These are phyloP conservation scores for Ophiostoma sp. DNA, from an alignment of 2,329 filamentous ascomycete genomes.

Conservation along the genomic window DNA sequence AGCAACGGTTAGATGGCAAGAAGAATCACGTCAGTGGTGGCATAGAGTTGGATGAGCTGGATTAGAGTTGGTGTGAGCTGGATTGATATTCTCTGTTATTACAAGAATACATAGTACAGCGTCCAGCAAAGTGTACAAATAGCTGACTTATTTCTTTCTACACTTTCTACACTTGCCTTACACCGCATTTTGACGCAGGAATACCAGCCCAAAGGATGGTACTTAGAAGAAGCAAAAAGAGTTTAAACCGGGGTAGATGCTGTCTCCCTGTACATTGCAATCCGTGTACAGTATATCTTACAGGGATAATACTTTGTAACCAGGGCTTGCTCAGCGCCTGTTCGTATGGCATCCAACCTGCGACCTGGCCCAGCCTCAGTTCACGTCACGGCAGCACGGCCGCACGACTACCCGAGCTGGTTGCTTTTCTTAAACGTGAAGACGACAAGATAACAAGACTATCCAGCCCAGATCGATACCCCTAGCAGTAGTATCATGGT, in stretches of 20 bases:
- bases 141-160: not conserved
- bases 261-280: too few species aligned
- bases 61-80: not conserved
- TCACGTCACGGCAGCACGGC: not conserved
- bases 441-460: not conserved
- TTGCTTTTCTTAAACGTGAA: not conserved
- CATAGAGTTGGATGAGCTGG: not conserved
- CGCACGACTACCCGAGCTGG: not conserved
- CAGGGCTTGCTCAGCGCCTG: not conserved
- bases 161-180: slow-evolving; percentile 1
- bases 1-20: not conserved
- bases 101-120: not conserved
- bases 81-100: slow-evolving; percentile 2
- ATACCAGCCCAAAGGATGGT: slow-evolving; percentile 1
- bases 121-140: too few species aligned
- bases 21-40: not conserved
- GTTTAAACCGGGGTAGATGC: not conserved
- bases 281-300: too few species aligned
- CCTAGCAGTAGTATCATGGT: not conserved
- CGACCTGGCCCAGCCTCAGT: not conserved
- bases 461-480: not conserved
- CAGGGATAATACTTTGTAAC: not conserved
- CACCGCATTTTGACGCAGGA: slow-evolving; percentile 7
- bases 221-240: not conserved
- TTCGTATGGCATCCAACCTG: not conserved